Evolutionary conservation across 805 yeast species (phyloP).

Genomic region (Starmerella khaoyaiensis): DNA sequence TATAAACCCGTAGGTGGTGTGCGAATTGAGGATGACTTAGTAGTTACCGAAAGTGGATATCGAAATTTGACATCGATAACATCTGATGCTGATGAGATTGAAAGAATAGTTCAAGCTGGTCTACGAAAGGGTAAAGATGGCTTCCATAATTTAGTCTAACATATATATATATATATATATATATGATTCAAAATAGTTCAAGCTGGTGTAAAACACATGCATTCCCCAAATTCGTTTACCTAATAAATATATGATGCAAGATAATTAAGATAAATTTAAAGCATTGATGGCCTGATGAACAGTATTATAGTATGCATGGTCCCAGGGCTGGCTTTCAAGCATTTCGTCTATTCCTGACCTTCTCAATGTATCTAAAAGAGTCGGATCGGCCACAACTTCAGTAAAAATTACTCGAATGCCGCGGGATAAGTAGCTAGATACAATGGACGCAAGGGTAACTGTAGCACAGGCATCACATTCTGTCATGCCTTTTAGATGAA

Average conservation of each 20-base stretch:
- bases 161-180: not conserved
- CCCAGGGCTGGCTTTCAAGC: slow-evolving; percentile 26
- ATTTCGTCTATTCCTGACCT: slow-evolving; percentile 43
- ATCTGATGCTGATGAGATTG: slow-evolving; percentile 72
- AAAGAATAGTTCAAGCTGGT: slow-evolving; percentile 62
- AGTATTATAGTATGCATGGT: slow-evolving; percentile 33
- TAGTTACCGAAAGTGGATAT: slow-evolving; percentile 61
- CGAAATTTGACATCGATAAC: slow-evolving; percentile 77
- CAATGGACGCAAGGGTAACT: slow-evolving; percentile 52
- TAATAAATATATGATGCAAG: not conserved
- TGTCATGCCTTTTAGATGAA: slow-evolving; percentile 75
- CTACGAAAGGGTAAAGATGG: slow-evolving; percentile 28
- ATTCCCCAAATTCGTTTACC: not conserved
- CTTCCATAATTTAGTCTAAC: slow-evolving; percentile 13
- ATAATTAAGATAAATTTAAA: slow-evolving; percentile 6
- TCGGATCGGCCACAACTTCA: slow-evolving; percentile 39
- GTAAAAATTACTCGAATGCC: slow-evolving; percentile 47
- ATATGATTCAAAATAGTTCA: not conserved
- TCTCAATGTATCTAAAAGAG: slow-evolving; percentile 38
- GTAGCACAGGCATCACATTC: slow-evolving; percentile 69
- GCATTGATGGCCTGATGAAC: slow-evolving; percentile 43
- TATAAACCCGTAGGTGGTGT: slow-evolving; percentile 94
- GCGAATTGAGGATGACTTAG: slow-evolving; percentile 85
- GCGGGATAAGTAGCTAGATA: slow-evolving; percentile 40
- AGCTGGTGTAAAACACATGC: not conserved